Conservation (phyloP, 352 stramenopile genomes). For the Thalassiosira mediterranea region DNA sequence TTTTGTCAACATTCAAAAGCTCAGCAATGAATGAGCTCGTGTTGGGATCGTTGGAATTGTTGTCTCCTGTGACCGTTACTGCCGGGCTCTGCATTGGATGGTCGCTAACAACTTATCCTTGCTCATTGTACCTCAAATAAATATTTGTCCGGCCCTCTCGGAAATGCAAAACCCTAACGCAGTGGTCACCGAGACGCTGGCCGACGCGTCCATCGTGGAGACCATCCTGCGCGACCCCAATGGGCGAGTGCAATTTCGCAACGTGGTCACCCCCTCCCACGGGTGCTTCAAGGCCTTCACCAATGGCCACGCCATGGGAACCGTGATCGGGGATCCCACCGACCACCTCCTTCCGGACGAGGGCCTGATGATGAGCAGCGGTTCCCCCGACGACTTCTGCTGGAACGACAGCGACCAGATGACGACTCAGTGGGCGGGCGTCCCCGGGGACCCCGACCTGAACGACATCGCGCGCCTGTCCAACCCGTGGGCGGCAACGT, state of each 20-base stretch:
- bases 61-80: too few species aligned
- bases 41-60: too few species aligned
- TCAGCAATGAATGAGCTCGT: too few species aligned
- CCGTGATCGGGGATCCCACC: neutral
- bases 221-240: neutral
- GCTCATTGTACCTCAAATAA: too few species aligned
- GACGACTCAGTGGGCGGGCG: constrained; percentile 4
- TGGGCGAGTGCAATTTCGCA: constrained; percentile 23
- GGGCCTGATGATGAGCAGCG: constrained; percentile 29
- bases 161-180: too few species aligned
- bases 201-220: too few species aligned
- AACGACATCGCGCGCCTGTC: neutral
- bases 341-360: constrained; percentile 19
- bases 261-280: constrained; percentile 16
- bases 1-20: too few species aligned
- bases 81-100: too few species aligned
- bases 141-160: too few species aligned
- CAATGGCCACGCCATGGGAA: constrained; percentile 19
- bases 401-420: constrained; percentile 13
- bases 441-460: constrained; percentile 1
- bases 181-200: too few species aligned
- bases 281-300: constrained; percentile 12
- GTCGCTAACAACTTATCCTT: too few species aligned
- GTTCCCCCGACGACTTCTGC: constrained; percentile 21
- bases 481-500: neutral